Base-by-base conservation (phyloP, 2,329 filamentous ascomycete species). In the Fusarium poae region DNA sequence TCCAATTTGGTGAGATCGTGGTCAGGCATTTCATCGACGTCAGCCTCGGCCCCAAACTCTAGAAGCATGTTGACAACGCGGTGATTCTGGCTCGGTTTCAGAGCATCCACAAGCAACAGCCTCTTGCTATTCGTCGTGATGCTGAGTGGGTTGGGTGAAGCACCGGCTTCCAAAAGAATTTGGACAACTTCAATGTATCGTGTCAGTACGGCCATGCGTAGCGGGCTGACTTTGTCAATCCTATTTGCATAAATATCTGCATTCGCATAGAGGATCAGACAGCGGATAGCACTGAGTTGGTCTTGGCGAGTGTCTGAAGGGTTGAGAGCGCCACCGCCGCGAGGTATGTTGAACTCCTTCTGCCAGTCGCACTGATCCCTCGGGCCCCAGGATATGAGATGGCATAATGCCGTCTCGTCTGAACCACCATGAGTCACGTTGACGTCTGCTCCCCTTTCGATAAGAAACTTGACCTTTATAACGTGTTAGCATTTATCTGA, bases 71-170 rank as follows among this genome's bases (percentile, higher is more conserved):
- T 42, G 13, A 65, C 40, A 32, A 71, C 37, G 7, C 45, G 6
- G 12, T 42, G 32, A 25, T 68, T 68, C 7, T 53, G 29, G 23
- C 39, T 52, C 11, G 37, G 37, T 32, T 29, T 43, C 15, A 70
- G 45, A 6, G 67, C 64, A 57, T 61, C 52, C 21, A 23, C 30
- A 29, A 70, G 56, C 15, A 71, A 32, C 23, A 70, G 51, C 29
- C 50, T 58, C 56, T 51, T 71, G 23, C 25, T 18, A 1, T 57
- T 61, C 8, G 55, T 62, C 13, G 12, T 4, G 18, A 13, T 52
- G 12, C 50, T 37, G 20, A 58, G 42, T 18, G 68, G 68, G 21
- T 68, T 68, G 16, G 67, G 68, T 6, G 67, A 71, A 43, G 67
- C 68, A 45, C 68, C 68, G 6, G 55, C 52, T 23, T 55, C 34